A percentile compares a stretch with the other conserved stretches of the same genome.
Conservation (phyloP, 2,329 filamentous ascomycete species). For the Magnaporthales sp. region DNA sequence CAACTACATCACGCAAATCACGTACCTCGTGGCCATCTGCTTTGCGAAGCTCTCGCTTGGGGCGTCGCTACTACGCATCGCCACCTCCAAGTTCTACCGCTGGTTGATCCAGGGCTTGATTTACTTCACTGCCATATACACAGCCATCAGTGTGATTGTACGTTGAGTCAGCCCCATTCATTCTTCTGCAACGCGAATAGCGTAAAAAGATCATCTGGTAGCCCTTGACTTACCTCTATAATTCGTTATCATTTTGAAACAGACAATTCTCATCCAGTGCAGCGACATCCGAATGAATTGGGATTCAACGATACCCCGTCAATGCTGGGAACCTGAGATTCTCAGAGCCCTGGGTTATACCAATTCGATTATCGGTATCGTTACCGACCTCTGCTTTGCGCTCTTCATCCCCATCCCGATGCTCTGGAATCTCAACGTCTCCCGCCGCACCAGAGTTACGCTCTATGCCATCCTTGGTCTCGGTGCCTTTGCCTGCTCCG, state of each 20-base stretch:
- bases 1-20: background rate
- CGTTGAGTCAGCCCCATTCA: background rate
- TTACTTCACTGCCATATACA: background rate
- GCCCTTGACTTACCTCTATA: background rate
- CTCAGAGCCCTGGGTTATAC: background rate
- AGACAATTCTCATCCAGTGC: background rate
- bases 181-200: background rate
- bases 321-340: background rate
- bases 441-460: conserved; percentile 16
- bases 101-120: background rate
- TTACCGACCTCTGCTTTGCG: conserved; percentile 20
- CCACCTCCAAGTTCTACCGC: background rate
- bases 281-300: background rate
- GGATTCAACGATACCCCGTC: background rate
- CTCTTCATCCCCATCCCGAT: conserved; percentile 17
- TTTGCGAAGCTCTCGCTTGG: background rate
- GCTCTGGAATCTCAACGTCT: conserved; percentile 19
- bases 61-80: background rate
- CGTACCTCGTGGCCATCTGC: background rate
- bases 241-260: background rate
- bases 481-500: conserved; percentile 17
- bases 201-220: background rate
- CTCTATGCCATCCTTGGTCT: conserved; percentile 17
- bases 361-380: conserved; percentile 2
- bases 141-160: background rate